phyloP scores from a whole-genome alignment of 2,329 filamentous ascomycete species.

The Ophiosphaerella narmari region DNA sequence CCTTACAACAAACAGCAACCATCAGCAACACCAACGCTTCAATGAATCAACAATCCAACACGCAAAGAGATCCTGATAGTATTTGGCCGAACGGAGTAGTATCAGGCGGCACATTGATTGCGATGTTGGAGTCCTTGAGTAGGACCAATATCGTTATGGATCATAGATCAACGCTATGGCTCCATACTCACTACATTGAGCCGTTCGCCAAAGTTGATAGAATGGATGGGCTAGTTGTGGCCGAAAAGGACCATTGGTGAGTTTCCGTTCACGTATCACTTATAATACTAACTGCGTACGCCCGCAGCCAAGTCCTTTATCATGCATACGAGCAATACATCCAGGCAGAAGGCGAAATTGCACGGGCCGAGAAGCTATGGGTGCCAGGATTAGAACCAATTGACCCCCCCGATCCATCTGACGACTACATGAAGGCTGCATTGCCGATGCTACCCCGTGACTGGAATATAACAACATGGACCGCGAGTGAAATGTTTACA shows the following conservation, averaged over 20 bases:
- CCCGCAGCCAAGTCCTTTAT: not conserved
- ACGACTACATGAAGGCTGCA: no score
- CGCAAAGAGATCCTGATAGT: not conserved
- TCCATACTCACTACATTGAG: conserved; percentile 11
- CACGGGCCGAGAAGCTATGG: conserved; percentile 4
- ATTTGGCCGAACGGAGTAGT: conserved; percentile 10
- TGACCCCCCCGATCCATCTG: not conserved
- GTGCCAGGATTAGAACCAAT: conserved; percentile 13
- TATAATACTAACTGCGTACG: not conserved
- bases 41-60: not conserved
- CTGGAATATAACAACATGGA: not conserved
- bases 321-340: conserved; percentile 9
- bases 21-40: not conserved
- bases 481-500: conserved; percentile 3
- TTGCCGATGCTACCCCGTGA: not conserved
- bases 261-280: not conserved
- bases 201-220: conserved; percentile 10
- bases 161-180: conserved; percentile 6
- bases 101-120: conserved; percentile 3
- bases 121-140: conserved; percentile 13
- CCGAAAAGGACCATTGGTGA: not conserved
- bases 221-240: conserved; percentile 15
- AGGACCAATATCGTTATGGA: not conserved
- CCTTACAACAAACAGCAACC: not conserved
- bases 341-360: not conserved